A percentile compares a stretch with the other conserved stretches of the same genome.
Conservation (phyloP, 257 asterid genomes). For the Buddleja alternifolia region DNA sequence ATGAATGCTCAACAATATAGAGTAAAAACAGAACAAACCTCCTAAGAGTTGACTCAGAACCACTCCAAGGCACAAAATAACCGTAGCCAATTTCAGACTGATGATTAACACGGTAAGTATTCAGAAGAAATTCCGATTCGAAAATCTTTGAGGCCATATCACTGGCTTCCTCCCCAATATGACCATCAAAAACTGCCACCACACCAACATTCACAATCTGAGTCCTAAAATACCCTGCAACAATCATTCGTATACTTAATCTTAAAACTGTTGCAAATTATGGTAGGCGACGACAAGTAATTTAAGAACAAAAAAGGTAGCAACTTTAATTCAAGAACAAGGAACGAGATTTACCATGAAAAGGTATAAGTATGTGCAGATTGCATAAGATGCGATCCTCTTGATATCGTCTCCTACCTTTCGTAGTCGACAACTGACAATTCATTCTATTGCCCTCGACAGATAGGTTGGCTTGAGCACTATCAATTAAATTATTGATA, state of each 20-base stretch:
- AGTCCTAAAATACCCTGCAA: not conserved
- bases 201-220: not conserved
- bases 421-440: not conserved
- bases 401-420: too few relatives aligned
- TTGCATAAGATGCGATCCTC: not conserved
- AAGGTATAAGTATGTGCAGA: not conserved
- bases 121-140: not conserved
- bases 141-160: not conserved
- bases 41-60: not conserved
- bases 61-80: not conserved
- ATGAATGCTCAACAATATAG: not conserved
- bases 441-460: too few relatives aligned
- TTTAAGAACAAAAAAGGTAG: too few relatives aligned
- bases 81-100: not conserved
- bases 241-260: too few relatives aligned
- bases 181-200: conserved; percentile 10
- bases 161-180: not conserved
- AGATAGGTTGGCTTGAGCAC: too few relatives aligned
- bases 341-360: too few relatives aligned
- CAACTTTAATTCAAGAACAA: too few relatives aligned
- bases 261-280: too few relatives aligned
- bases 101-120: not conserved
- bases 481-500: too few relatives aligned
- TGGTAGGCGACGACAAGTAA: too few relatives aligned
- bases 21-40: not conserved